phyloP scores from a whole-genome alignment of 805 yeast genomes.

The Candida tammaniensis region DNA sequence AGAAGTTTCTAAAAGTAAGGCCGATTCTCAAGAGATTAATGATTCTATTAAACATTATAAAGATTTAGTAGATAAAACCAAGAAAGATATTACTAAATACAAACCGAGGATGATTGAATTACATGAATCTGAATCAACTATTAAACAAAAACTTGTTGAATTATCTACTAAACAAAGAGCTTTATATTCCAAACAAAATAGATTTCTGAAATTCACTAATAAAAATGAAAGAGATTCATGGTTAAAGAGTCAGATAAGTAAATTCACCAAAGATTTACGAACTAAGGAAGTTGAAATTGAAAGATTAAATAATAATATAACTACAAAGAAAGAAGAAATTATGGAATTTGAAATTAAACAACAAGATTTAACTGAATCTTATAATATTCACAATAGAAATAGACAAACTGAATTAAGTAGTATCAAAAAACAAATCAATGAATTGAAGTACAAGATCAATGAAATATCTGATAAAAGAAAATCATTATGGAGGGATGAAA shows the following conservation, averaged over 20 bases:
- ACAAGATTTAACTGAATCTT: slow-evolving; percentile 12
- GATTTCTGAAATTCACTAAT: slow-evolving; percentile 56
- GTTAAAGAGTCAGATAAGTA: slow-evolving; percentile 53
- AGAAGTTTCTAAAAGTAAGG: slow-evolving; percentile 28
- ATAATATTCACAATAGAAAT: slow-evolving; percentile 9
- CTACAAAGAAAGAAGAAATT: slow-evolving; percentile 22
- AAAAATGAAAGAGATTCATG: slow-evolving; percentile 64
- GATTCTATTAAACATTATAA: slow-evolving; percentile 19
- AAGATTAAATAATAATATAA: slow-evolving; percentile 20
- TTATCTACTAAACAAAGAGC: slow-evolving; percentile 53
- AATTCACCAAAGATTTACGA: slow-evolving; percentile 26
- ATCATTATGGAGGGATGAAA: slow-evolving; percentile 74
- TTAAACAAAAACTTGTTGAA: slow-evolving; percentile 39
- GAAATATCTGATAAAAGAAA: slow-evolving; percentile 65
- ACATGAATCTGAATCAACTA: slow-evolving; percentile 35
- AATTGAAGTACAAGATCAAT: slow-evolving; percentile 41
- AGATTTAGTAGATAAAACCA: slow-evolving; percentile 32
- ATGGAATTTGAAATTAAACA: slow-evolving; percentile 11
- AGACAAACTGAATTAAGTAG: slow-evolving; percentile 9
- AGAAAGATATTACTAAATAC: slow-evolving; percentile 30
- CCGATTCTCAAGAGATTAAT: slow-evolving; percentile 23
- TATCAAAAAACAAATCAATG: slow-evolving; percentile 35
- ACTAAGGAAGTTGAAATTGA: slow-evolving; percentile 22
- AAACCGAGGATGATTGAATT: slow-evolving; percentile 43
- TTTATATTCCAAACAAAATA: slow-evolving; percentile 68